These are phyloP conservation scores for Nadsonia commutata DNA, from an alignment of 1,139 yeast genomes.

Conservation along the genomic window DNA sequence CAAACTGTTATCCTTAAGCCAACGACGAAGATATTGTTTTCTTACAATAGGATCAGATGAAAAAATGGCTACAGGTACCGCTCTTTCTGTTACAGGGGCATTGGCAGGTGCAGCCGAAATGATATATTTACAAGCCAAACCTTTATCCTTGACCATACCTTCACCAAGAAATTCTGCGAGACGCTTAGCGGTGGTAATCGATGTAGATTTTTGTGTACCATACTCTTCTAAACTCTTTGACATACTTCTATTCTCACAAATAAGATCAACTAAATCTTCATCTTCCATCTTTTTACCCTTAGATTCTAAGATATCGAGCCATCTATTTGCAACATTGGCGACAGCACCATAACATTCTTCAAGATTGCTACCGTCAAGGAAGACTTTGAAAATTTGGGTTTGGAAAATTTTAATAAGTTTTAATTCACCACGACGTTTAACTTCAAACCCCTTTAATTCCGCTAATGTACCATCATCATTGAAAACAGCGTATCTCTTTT, in stretches of 20 bases:
- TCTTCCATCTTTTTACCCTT: conserved; percentile 82
- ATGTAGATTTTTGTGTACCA: conserved; percentile 81
- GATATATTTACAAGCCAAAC: conserved; percentile 88
- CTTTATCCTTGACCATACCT: conserved; percentile 94
- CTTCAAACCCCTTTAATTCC: conserved; percentile 91
- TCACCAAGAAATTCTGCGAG: conserved; percentile 94
- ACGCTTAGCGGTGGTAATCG: conserved; percentile 87
- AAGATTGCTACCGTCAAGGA: conserved; percentile 68
- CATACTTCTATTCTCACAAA: conserved; percentile 96
- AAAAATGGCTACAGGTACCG: conserved; percentile 91
- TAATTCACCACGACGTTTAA: conserved; percentile 92
- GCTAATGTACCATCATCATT: conserved; percentile 90
- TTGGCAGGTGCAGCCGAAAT: conserved; percentile 73
- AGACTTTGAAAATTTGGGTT: conserved; percentile 81
- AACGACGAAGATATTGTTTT: conserved; percentile 55
- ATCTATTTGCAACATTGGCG: conserved; percentile 83
- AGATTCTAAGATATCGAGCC: conserved; percentile 88
- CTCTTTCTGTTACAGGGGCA: conserved; percentile 86
- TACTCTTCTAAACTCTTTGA: conserved; percentile 82
- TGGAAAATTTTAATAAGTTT: conserved; percentile 90
- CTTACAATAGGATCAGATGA: conserved; percentile 59
- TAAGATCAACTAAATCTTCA: conserved; percentile 83
- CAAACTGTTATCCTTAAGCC: conserved; percentile 71
- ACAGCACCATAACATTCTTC: conserved; percentile 79
- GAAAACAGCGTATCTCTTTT: conserved; percentile 93